Percentiles rank a stretch among this genome's conserved stretches.
Conservation (phyloP, 2,329 filamentous ascomycete species). For the Aspergillus eucalypticola region DNA sequence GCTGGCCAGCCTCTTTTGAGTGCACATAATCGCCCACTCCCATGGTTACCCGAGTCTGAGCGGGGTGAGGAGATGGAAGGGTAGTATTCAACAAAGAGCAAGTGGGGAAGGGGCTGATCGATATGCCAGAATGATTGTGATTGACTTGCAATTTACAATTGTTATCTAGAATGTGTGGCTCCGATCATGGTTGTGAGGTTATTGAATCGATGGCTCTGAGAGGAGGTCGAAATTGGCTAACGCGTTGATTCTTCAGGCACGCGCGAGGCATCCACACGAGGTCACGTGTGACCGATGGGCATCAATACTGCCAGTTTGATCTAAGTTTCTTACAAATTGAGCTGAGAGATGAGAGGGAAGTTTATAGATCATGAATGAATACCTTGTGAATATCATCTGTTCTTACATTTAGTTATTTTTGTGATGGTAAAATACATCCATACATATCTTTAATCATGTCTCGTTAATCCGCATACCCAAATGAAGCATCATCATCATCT, state of each 20-base stretch:
- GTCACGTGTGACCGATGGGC: slow-evolving; percentile 28
- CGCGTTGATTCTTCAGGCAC: slow-evolving; percentile 20
- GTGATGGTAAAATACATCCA: not conserved
- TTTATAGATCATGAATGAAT: not conserved
- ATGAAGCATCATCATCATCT: slow-evolving; percentile 21
- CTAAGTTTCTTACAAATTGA: not conserved
- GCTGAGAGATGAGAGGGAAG: not conserved
- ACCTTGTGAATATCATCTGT: not conserved
- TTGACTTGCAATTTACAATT: not conserved
- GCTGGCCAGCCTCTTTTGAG: slow-evolving; percentile 37
- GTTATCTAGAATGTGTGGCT: not conserved
- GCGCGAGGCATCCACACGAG: slow-evolving; percentile 32
- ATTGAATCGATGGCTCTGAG: not conserved
- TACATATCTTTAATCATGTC: not conserved
- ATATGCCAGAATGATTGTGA: not conserved
- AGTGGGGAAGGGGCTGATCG: not conserved
- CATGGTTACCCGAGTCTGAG: slow-evolving; percentile 29
- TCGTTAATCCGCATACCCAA: slow-evolving; percentile 1
- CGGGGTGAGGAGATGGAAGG: slow-evolving; percentile 1
- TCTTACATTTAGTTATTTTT: not conserved
- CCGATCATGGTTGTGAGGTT: slow-evolving; percentile 5
- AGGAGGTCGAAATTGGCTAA: slow-evolving; percentile 4
- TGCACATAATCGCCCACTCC: slow-evolving; percentile 46
- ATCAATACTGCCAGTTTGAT: not conserved
- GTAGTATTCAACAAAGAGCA: not conserved